Base-by-base conservation (phyloP, 192 early-diverging fungal species). In the Backusella sp. region DNA sequence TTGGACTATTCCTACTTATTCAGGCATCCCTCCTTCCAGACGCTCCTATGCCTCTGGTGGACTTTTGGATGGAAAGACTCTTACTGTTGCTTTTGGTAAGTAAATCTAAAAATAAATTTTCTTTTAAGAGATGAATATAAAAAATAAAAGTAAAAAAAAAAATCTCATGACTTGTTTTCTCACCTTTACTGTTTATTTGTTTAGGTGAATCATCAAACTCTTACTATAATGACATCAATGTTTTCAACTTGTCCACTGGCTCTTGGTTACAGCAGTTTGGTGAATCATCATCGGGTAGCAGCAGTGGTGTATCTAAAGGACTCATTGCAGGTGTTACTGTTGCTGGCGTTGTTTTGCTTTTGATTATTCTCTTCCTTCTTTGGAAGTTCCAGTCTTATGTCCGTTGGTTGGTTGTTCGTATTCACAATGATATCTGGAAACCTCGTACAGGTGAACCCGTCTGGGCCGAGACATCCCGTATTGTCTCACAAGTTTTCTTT, bases 361-460 rank as follows among this genome's bases (percentile, higher is more conserved):
- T 73, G 30, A 81, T 81, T 46, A 66, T 77, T 26, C 30, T 76
- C 6, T 81, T 81, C 73, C 35, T 77, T 12, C 41, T 81, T 23
- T 81, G 75, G 75, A 66, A 69, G 15, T 81, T 81, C 73, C 53
- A 73, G 41, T 32, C 53, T 32, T 81, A 74, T 67, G 42, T 81
- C 41, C 66, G 69, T 21, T 81, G 77, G 76, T 39, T 81, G 36
- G 73, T 77, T 32, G 42, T 37, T 11, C 69, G 73, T 26, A 75
- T 81, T 42, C 80, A 81, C 32, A 15, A 52, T 36, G 80, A 81
- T 75, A 81, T 81, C 35, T 81, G 80, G 80, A 75, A 74, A 34
- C 80, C 80, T 44, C 76, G 77, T 75, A 71, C 68, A 72, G 80
- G 80, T 77, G 80, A 81, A 75, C 80, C 80, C 6, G 41, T 77